These are phyloP conservation scores for Hyphodiscus sp. DNA, from an alignment of 2,329 filamentous ascomycete species.

Conservation along the genomic window DNA sequence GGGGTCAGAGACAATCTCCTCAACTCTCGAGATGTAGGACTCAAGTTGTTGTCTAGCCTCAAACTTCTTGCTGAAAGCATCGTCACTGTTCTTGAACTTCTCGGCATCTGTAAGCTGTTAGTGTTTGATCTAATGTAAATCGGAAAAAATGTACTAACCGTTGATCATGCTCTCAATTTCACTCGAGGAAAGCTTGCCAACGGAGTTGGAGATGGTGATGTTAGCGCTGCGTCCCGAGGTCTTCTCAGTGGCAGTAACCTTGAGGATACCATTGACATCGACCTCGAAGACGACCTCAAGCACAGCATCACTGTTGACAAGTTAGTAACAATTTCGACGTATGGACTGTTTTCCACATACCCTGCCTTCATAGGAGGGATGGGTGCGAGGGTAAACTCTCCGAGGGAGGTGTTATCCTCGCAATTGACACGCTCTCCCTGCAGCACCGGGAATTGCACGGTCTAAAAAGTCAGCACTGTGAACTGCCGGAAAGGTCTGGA, in stretches of 20 bases:
- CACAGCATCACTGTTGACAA: slow-evolving; percentile 64
- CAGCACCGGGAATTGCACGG: slow-evolving; percentile 86
- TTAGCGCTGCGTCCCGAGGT: slow-evolving; percentile 95
- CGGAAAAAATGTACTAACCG: slow-evolving; percentile 42
- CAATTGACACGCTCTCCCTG: slow-evolving; percentile 98
- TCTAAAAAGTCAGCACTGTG: too few relatives aligned
- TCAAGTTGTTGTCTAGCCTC: slow-evolving; percentile 99
- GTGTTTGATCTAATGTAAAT: slow-evolving; percentile 1
- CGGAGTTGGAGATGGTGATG: slow-evolving; percentile 99
- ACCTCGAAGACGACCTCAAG: slow-evolving; percentile 99
- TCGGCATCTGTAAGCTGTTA: slow-evolving; percentile 59
- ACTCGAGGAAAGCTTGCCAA: slow-evolving; percentile 88
- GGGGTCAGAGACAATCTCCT: slow-evolving; percentile 98
- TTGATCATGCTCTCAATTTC: slow-evolving; percentile 99
- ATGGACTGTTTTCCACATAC: too few relatives aligned
- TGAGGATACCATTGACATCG: slow-evolving; percentile 99
- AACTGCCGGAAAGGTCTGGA: too few relatives aligned
- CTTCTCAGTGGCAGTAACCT: slow-evolving; percentile 99
- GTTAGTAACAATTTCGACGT: too few relatives aligned
- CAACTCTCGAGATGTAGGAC: slow-evolving; percentile 96
- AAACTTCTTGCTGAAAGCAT: slow-evolving; percentile 99
- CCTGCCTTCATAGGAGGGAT: slow-evolving; percentile 64
- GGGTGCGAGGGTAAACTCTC: slow-evolving; percentile 93
- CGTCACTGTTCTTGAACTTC: slow-evolving; percentile 97
- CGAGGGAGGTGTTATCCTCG: slow-evolving; percentile 95